Base-by-base conservation (phyloP, 2,329 filamentous ascomycete species). In the Fusarium pseudoanthophilum region DNA sequence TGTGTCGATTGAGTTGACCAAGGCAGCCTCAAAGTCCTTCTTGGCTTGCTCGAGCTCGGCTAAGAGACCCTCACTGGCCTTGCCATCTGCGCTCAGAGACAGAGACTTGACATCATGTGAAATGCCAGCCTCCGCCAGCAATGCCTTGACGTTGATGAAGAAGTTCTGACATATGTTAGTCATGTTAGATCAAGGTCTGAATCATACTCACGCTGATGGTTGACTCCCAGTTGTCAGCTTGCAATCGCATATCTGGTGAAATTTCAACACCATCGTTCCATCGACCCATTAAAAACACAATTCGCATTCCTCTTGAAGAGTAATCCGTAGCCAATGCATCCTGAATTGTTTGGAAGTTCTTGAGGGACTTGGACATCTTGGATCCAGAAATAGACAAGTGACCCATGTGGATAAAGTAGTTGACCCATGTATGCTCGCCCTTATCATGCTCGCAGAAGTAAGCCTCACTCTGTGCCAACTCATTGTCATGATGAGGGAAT, bases 261-360 rank as follows among this genome's bases (percentile, higher is more conserved):
- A 98, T 96, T 79, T 98, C 95, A 37, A 98, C 92, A 4, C 94
- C 93, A 56, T 97, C 93, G 75, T 94, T 93, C 95, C 95, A 98
- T 55, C 90, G 90, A 49, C 95, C 94, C 76, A 97, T 89, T 51
- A 98, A 83, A 83, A 98, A 97, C 21, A 96, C 92, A 60, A 97
- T 92, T 51, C 95, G 90, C 84, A 98, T 87, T 62, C 91, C 91
- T 67, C 95, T 88, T 2, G 95, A 87, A 0, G 93, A 96, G 86
- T 94, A 97, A 16, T 83, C 86, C 4, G 85, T 87, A 16, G 83
- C 83, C 13, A 98, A 84, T 0, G 95, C 95, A 80, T 97, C 93
- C 36, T 94, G 89, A 71, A 98, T 97, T 0, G 95, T 97, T 45
- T 94, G 94, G 82, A 98, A 98, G 82, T 98, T 98, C 85, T 98